These are phyloP conservation scores for Cryphonectria radicalis DNA, from an alignment of 2,329 filamentous ascomycete genomes.

Conservation along the genomic window DNA sequence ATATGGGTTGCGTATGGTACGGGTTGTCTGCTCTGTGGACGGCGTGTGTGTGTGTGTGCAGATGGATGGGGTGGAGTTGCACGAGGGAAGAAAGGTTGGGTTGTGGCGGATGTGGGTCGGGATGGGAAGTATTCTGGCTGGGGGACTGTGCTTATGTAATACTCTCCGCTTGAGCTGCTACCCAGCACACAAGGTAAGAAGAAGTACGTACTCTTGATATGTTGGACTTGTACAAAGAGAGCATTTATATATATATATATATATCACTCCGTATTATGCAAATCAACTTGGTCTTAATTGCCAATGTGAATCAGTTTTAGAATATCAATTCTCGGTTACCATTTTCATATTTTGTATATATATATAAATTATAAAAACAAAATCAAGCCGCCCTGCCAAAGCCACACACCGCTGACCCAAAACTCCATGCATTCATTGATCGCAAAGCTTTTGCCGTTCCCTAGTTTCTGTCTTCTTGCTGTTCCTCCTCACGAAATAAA, in stretches of 20 bases:
- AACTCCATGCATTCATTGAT: slow-evolving; percentile 18
- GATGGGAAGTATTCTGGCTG: neutral
- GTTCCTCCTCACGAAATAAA: neutral
- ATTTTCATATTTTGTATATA: neutral
- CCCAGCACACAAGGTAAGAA: neutral
- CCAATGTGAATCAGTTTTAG: neutral
- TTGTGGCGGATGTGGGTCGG: neutral
- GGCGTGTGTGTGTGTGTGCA: neutral
- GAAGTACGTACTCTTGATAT: neutral
- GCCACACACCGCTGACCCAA: slow-evolving; percentile 5
- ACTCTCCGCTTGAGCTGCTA: neutral
- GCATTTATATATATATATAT: too few relatives aligned
- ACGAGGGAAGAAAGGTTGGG: neutral
- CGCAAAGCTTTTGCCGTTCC: neutral
- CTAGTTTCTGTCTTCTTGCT: neutral
- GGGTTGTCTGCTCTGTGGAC: neutral
- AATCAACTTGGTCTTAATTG: neutral
- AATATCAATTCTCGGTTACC: neutral
- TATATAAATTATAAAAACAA: neutral
- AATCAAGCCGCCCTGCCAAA: neutral
- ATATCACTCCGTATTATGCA: neutral
- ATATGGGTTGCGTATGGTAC: neutral
- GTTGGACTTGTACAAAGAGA: neutral
- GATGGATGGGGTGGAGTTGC: neutral
- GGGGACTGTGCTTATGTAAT: neutral